Base-by-base conservation (phyloP, 1,284 basidiomycete genomes). In the Leccinum huronense region DNA sequence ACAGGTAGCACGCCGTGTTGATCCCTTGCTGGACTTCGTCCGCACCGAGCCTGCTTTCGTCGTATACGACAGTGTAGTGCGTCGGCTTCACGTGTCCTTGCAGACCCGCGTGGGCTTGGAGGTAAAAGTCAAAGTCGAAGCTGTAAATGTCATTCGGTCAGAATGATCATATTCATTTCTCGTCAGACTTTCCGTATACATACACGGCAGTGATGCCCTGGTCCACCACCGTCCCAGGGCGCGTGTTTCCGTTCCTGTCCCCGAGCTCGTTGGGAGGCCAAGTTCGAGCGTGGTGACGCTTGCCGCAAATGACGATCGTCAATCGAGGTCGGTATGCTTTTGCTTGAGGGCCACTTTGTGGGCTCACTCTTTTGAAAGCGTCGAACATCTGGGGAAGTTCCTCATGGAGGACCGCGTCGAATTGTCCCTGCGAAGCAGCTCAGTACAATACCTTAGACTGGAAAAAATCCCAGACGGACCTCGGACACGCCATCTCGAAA, bases 281-380 rank as follows among this genome's bases (percentile, higher is more conserved):
- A 73, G 88, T 86, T 45, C 86, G 67, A 2, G 87, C 87, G 67
- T 94, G 89, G 71, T 94, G 92, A 0, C 91, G 85, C 74, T 94
- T 94, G n/a, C 89, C 90, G 68, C 90, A 93, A 58, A 93, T 85
- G 66, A 90, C 77, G 70, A 93, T 91, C 2, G 89, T 86, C 45
- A 94, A 70, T 57, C 76, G 73, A 0, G 91, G 92, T 23, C 78
- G 78, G 71, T 90, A 93, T 0, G 75, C 66, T 45, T 76, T 77
- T 33, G 80, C 79, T 38, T 67, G 59, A 1, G 73, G 59, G 1
- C 60, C 65, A 9, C 65, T 63, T 74, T 61, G 64, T 1, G 66
- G 78, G 34, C 75, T 80, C 51, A 90, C 76, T 62, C 80, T 81
- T 70, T 80, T 77, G 76, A 89, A 91, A 0, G 89, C 86, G 1